Conservation (phyloP, 1,139 yeast species). For the Arxiozyma heterogenica region DNA sequence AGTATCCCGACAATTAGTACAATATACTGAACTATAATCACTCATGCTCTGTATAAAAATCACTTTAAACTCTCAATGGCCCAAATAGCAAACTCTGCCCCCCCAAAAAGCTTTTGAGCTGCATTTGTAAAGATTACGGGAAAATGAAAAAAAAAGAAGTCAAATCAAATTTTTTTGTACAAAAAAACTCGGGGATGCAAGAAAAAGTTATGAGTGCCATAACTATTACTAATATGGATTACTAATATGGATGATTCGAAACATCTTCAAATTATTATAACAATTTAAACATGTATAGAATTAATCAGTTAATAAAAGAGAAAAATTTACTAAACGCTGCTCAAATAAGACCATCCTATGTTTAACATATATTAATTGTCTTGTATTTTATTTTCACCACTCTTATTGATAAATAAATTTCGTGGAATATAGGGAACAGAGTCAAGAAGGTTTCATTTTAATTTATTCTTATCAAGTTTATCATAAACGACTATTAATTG, state of each 20-base stretch:
- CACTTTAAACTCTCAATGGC: neutral
- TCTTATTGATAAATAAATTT: no score
- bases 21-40: neutral
- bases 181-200: neutral
- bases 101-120: no score
- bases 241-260: neutral
- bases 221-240: neutral
- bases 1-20: neutral
- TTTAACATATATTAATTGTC: neutral
- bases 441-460: neutral
- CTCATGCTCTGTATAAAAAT: no score
- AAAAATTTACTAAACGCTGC: no score
- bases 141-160: no score
- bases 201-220: neutral
- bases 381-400: no score
- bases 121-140: neutral
- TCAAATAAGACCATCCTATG: neutral
- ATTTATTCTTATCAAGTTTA: no score
- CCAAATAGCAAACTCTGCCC: neutral
- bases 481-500: neutral
- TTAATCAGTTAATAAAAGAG: neutral
- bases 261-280: neutral
- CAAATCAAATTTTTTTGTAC: neutral
- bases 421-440: neutral
- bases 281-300: no score